Evolutionary conservation across 1,139 yeast genomes (phyloP).

Genomic region (Lodderomyces margitis): DNA sequence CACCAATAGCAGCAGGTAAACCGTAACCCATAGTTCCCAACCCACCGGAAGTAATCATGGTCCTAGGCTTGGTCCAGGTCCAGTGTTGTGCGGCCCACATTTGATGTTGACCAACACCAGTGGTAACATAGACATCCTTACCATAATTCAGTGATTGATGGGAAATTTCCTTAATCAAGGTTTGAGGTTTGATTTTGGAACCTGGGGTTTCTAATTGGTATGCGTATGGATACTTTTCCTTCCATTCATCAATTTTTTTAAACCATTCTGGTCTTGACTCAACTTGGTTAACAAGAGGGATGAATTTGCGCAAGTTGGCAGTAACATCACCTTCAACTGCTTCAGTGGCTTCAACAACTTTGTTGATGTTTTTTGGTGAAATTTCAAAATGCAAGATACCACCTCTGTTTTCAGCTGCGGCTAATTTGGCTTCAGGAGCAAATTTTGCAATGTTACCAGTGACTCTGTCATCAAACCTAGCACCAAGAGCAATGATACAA

Average conservation of each 20-base stretch:
- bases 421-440: constrained; percentile 90
- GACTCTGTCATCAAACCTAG: constrained; percentile 97
- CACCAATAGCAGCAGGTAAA: constrained; percentile 96
- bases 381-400: constrained; percentile 97
- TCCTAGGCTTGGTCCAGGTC: constrained; percentile 88
- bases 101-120: constrained; percentile 99
- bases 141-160: constrained; percentile 65
- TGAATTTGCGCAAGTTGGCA: constrained; percentile 64
- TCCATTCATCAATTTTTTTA: constrained; percentile 72
- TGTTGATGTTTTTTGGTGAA: constrained; percentile 93
- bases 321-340: constrained; percentile 97
- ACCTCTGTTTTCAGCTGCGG: constrained; percentile 86
- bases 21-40: constrained; percentile 99
- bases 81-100: constrained; percentile 99
- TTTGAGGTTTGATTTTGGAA: constrained; percentile 88
- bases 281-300: constrained; percentile 67
- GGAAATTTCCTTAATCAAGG: constrained; percentile 76
- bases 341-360: constrained; percentile 95
- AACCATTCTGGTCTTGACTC: constrained; percentile 77
- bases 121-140: constrained; percentile 81
- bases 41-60: constrained; percentile 96
- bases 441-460: constrained; percentile 82
- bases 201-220: constrained; percentile 78
- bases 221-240: constrained; percentile 77
- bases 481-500: constrained; percentile 90